These are phyloP conservation scores for Phialemonium atrogriseum DNA, from an alignment of 2,329 filamentous ascomycete genomes.

Conservation along the genomic window DNA sequence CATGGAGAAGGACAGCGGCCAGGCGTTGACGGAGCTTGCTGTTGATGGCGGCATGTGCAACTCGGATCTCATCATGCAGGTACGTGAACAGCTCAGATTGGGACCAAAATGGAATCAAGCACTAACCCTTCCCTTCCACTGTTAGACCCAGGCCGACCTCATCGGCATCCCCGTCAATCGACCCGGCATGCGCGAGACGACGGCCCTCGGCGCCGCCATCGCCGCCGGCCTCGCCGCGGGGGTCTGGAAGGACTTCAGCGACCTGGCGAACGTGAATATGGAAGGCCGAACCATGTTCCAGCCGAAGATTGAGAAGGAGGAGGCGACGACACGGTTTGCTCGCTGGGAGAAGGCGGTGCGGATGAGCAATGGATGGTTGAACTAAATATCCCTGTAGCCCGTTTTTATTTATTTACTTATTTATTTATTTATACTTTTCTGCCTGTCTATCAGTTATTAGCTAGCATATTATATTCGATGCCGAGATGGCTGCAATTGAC, in stretches of 20 bases:
- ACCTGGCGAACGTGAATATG: slow-evolving; percentile 63
- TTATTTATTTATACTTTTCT: too few relatives aligned
- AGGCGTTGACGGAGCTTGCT: slow-evolving; percentile 61
- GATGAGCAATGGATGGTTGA: slow-evolving; percentile 68
- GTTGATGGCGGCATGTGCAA: slow-evolving; percentile 84
- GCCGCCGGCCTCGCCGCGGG: slow-evolving; percentile 71
- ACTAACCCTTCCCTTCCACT: slow-evolving; percentile 2
- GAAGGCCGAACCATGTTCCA: slow-evolving; percentile 61
- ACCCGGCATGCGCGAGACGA: slow-evolving; percentile 77
- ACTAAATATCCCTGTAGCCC: slow-evolving; percentile 15
- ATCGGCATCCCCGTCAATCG: slow-evolving; percentile 72
- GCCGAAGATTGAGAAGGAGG: slow-evolving; percentile 52
- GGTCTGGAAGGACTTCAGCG: slow-evolving; percentile 66
- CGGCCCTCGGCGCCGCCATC: slow-evolving; percentile 72
- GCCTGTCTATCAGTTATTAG: too few relatives aligned
- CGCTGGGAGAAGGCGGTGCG: slow-evolving; percentile 70
- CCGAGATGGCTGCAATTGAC: too few relatives aligned
- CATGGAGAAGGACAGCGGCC: slow-evolving; percentile 74
- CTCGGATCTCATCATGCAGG: slow-evolving; percentile 71
- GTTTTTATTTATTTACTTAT: too few relatives aligned
- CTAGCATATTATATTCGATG: too few relatives aligned
- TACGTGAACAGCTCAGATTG: too few relatives aligned
- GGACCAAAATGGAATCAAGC: too few relatives aligned
- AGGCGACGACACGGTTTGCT: slow-evolving; percentile 55
- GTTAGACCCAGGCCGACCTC: slow-evolving; percentile 68